Evolutionary conservation across 2,329 filamentous ascomycete genomes (phyloP).

Genomic region (Colletotrichum sublineola): DNA sequence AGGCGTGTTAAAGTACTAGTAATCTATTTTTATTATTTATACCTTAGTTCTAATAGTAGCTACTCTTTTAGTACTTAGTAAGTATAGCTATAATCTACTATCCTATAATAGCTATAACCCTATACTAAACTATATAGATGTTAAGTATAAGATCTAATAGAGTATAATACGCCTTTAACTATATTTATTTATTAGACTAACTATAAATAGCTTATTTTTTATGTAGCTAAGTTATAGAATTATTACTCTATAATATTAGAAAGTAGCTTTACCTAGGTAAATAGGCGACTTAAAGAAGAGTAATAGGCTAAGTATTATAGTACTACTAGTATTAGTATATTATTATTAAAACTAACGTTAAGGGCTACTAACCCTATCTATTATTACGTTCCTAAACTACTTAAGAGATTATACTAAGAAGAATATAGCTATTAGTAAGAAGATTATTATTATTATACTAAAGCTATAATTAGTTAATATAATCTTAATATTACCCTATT

Average conservation of each 20-base stretch:
- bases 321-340: conserved; percentile 11
- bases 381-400: background rate
- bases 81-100: too few species aligned
- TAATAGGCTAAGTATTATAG: background rate
- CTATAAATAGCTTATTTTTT: too few species aligned
- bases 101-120: too few species aligned
- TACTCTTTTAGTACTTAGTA: too few species aligned
- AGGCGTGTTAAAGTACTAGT: too few species aligned
- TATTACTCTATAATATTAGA: background rate
- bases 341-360: background rate
- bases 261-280: background rate
- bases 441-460: conserved; percentile 1
- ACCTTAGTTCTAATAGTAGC: too few species aligned
- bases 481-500: background rate
- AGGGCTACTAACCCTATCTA: too few species aligned
- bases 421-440: background rate
- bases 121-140: too few species aligned
- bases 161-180: too few species aligned
- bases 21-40: too few species aligned
- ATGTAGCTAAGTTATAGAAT: background rate
- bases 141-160: too few species aligned
- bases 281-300: conserved; percentile 2
- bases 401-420: conserved; percentile 14
- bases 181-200: too few species aligned
- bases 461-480: conserved; percentile 7